These are phyloP conservation scores for Ganoderma boninense DNA, from an alignment of 1,284 basidiomycete genomes.

Conservation along the genomic window DNA sequence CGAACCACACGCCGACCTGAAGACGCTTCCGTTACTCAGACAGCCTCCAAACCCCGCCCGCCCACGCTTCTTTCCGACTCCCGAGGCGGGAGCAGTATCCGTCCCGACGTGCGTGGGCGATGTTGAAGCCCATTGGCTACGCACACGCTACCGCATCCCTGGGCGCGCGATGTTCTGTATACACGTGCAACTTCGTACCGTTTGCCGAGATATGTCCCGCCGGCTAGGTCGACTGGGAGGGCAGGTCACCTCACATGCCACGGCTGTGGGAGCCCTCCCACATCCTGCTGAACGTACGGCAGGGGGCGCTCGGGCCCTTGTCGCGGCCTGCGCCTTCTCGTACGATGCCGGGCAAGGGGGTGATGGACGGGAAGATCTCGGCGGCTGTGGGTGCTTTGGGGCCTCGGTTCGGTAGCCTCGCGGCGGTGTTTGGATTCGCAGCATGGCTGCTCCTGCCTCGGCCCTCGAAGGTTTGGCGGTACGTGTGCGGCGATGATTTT, in stretches of 20 bases:
- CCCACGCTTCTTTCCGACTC: not conserved
- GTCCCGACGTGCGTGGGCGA: slow-evolving; percentile 4
- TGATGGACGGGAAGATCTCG: not conserved
- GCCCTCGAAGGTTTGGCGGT: slow-evolving; percentile 2
- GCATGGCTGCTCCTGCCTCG: not conserved
- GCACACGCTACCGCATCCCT: slow-evolving; percentile 8
- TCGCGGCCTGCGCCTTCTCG: not conserved
- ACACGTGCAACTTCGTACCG: too few species aligned
- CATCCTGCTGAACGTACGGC: slow-evolving; percentile 9
- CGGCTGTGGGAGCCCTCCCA: slow-evolving; percentile 32
- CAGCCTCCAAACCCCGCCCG: slow-evolving; percentile 9
- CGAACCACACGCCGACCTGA: slow-evolving; percentile 3
- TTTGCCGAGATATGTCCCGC: slow-evolving; percentile 10
- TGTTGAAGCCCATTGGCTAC: not conserved
- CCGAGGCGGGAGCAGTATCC: not conserved
- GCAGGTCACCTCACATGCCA: slow-evolving; percentile 20
- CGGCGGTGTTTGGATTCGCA: slow-evolving; percentile 7
- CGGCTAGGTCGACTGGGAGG: slow-evolving; percentile 3
- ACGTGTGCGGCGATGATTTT: not conserved
- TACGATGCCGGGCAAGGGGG: not conserved
- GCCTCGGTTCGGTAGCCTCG: slow-evolving; percentile 4
- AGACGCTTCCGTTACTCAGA: slow-evolving; percentile 5
- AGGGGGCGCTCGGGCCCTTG: not conserved
- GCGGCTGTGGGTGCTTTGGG: not conserved
- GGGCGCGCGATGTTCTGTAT: not conserved